These are phyloP conservation scores for Irpex rosettiformis DNA, from an alignment of 1,284 basidiomycete species.

Conservation along the genomic window DNA sequence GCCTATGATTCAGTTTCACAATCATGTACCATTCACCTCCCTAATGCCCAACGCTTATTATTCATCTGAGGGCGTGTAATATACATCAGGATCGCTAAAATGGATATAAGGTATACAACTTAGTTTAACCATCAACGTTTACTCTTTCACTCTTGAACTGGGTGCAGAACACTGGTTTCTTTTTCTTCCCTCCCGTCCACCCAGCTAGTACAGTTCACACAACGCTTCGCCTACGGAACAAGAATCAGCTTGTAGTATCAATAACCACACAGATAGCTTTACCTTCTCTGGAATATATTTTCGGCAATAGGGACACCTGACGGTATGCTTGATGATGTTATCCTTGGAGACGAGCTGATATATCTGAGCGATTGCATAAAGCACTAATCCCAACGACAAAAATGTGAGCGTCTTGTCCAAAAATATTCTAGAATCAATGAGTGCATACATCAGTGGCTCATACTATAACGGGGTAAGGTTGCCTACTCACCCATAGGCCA, in stretches of 20 bases:
- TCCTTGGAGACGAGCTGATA: constrained; percentile 13
- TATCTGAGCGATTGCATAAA: constrained; percentile 14
- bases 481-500: constrained; percentile 16
- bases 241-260: not conserved
- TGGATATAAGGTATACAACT: not conserved
- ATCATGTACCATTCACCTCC: not conserved
- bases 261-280: not conserved
- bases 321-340: constrained; percentile 16
- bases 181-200: constrained; percentile 14
- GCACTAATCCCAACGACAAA: constrained; percentile 11
- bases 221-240: constrained; percentile 9
- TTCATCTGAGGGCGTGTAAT: not conserved
- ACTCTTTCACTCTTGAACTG: not conserved
- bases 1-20: not conserved
- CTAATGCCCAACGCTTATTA: too few species aligned
- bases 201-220: constrained; percentile 17
- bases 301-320: constrained; percentile 14
- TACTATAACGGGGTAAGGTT: too few species aligned
- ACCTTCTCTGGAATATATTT: constrained; percentile 17
- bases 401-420: constrained; percentile 14
- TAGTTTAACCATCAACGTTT: not conserved
- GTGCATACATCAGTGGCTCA: too few species aligned
- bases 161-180: constrained; percentile 11
- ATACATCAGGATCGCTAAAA: not conserved
- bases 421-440: constrained; percentile 10